Conservation (phyloP, 192 early-diverging fungal species). For the Linnemannia elongata region DNA sequence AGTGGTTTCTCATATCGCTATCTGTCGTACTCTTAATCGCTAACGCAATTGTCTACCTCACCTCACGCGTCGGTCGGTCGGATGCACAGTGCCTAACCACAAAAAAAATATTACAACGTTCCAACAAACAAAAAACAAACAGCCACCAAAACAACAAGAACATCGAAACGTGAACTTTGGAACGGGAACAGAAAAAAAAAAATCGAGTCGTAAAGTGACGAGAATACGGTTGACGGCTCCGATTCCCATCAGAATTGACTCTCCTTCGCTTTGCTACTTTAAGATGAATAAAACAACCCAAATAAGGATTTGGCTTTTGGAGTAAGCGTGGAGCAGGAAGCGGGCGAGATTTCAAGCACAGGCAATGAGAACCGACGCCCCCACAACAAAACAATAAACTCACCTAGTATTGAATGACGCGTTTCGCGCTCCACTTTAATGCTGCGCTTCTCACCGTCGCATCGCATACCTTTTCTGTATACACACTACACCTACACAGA, state of each 20-base stretch:
- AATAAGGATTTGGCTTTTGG: neutral
- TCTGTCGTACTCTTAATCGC: no score
- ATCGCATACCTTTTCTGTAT: neutral
- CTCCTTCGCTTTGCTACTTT: neutral
- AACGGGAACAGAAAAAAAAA: neutral
- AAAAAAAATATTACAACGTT: neutral
- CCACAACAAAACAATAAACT: neutral
- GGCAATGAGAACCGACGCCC: neutral
- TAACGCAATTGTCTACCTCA: no score
- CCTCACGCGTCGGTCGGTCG: no score
- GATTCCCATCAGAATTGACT: neutral
- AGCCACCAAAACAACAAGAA: neutral
- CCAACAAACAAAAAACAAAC: neutral
- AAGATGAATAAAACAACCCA: neutral
- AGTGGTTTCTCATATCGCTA: no score
- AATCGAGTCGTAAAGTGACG: neutral
- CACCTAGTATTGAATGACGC: neutral
- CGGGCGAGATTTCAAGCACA: neutral
- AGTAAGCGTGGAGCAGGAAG: neutral
- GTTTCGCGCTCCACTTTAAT: neutral
- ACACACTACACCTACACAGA: neutral
- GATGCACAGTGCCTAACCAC: no score
- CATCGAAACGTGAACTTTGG: neutral
- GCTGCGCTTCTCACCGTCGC: neutral
- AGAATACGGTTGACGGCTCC: neutral